phyloP scores from a whole-genome alignment of 768 basidiomycete species.

The Pleurotus tuoliensis region DNA sequence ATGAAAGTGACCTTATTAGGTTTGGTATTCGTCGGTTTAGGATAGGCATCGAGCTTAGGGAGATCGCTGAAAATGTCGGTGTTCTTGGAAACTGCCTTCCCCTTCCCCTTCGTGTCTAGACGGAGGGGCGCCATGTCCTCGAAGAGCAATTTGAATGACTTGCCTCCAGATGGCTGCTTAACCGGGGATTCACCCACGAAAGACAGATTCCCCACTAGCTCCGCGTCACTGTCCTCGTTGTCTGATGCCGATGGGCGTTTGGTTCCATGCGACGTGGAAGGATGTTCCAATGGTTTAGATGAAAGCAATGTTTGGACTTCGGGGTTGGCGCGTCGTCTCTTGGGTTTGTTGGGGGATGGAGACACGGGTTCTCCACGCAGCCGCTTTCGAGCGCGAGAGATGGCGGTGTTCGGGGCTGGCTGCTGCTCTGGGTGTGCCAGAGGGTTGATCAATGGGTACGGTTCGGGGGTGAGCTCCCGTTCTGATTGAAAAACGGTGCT shows the following conservation, averaged over 20 bases:
- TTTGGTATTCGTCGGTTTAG: neutral
- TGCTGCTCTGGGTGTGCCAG: constrained; percentile 15
- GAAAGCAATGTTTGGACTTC: constrained; percentile 19
- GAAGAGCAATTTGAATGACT: constrained; percentile 66
- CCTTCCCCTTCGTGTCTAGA: constrained; percentile 8
- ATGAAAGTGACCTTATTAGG: neutral
- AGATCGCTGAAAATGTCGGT: neutral
- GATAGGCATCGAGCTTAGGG: neutral
- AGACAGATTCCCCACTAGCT: constrained; percentile 31
- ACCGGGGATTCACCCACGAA: constrained; percentile 72
- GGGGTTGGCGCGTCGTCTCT: constrained; percentile 55
- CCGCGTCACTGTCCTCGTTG: constrained; percentile 33
- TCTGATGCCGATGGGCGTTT: constrained; percentile 25
- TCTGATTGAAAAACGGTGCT: constrained; percentile 13
- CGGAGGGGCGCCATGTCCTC: constrained; percentile 32
- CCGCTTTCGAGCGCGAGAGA: constrained; percentile 74
- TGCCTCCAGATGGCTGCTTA: constrained; percentile 53
- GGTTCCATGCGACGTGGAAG: constrained; percentile 32
- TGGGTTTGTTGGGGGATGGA: constrained; percentile 76
- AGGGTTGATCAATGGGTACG: constrained; percentile 32
- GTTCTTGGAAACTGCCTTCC: neutral
- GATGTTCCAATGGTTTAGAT: constrained; percentile 7
- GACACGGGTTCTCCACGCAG: constrained; percentile 81
- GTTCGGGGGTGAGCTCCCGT: constrained; percentile 29
- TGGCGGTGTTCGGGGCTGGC: constrained; percentile 34